Conservation (phyloP, 2,329 filamentous ascomycete species). For the Apiospora kogelbergensis region DNA sequence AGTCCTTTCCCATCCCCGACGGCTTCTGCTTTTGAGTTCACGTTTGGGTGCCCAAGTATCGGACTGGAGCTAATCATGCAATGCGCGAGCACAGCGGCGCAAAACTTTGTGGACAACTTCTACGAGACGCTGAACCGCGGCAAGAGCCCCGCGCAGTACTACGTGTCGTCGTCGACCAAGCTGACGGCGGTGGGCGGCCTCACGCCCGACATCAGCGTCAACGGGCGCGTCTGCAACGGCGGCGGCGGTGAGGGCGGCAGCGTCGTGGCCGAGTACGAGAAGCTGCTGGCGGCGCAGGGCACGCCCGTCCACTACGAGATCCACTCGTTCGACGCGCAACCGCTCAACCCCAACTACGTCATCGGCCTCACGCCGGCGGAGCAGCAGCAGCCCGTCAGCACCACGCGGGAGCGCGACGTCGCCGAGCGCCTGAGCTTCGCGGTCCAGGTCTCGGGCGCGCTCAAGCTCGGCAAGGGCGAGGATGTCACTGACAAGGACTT, state of each 20-base stretch:
- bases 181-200: slow-evolving; percentile 48
- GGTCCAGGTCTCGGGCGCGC: slow-evolving; percentile 71
- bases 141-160: slow-evolving; percentile 64
- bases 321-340: slow-evolving; percentile 74
- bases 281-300: slow-evolving; percentile 63
- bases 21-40: neutral
- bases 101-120: slow-evolving; percentile 70
- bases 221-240: slow-evolving; percentile 63
- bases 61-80: neutral
- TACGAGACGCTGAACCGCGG: slow-evolving; percentile 71
- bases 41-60: neutral
- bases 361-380: slow-evolving; percentile 47
- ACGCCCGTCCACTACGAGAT: slow-evolving; percentile 58
- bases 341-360: slow-evolving; percentile 68
- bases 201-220: slow-evolving; percentile 72
- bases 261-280: slow-evolving; percentile 64
- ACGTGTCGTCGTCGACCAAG: slow-evolving; percentile 58
- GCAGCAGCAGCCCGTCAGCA: slow-evolving; percentile 40
- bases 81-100: slow-evolving; percentile 54
- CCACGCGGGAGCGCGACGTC: slow-evolving; percentile 19
- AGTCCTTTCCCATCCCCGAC: no score
- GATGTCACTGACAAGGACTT: slow-evolving; percentile 68
- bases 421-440: slow-evolving; percentile 66
- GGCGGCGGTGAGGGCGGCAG: neutral
- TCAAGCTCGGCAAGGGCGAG: slow-evolving; percentile 67